A percentile compares a stretch with the other conserved stretches of the same genome.
Conservation (phyloP, 2,329 filamentous ascomycete genomes). For the Colletotrichum sp. region DNA sequence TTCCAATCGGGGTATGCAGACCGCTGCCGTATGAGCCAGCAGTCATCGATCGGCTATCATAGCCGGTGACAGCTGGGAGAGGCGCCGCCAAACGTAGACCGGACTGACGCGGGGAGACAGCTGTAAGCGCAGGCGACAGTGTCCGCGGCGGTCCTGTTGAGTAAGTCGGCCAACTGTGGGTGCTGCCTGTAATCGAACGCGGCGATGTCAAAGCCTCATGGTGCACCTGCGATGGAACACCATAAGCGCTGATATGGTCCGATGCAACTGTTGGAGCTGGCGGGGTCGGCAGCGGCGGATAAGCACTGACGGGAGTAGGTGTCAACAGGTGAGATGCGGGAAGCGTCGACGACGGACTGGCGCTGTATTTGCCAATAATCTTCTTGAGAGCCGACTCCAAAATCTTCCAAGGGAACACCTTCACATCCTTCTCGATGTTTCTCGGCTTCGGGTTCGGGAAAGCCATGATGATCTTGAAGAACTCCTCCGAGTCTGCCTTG, state of each 20-base stretch:
- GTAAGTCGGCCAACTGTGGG: constrained; percentile 55
- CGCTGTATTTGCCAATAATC: constrained; percentile 94
- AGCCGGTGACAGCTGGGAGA: constrained; percentile 43
- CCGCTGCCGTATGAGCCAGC: constrained; percentile 43
- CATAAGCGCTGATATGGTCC: constrained; percentile 41
- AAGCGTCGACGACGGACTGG: constrained; percentile 47
- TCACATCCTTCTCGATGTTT: constrained; percentile 99
- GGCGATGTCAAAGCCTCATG: constrained; percentile 59
- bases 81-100: constrained; percentile 24
- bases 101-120: constrained; percentile 35
- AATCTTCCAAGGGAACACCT: constrained; percentile 97
- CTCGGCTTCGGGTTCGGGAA: constrained; percentile 94
- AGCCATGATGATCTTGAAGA: constrained; percentile 99
- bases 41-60: constrained; percentile 38
- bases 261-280: constrained; percentile 39
- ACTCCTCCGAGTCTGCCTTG: constrained; percentile 91
- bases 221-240: constrained; percentile 43
- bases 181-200: constrained; percentile 53
- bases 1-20: constrained; percentile 39
- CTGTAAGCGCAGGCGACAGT: constrained; percentile 47
- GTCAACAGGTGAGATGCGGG: constrained; percentile 46
- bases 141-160: constrained; percentile 43
- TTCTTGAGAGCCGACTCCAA: constrained; percentile 89
- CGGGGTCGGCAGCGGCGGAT: constrained; percentile 52
- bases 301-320: constrained; percentile 41